These are phyloP conservation scores for Thraustotheca clavata DNA, from an alignment of 352 stramenopile genomes.

Conservation along the genomic window DNA sequence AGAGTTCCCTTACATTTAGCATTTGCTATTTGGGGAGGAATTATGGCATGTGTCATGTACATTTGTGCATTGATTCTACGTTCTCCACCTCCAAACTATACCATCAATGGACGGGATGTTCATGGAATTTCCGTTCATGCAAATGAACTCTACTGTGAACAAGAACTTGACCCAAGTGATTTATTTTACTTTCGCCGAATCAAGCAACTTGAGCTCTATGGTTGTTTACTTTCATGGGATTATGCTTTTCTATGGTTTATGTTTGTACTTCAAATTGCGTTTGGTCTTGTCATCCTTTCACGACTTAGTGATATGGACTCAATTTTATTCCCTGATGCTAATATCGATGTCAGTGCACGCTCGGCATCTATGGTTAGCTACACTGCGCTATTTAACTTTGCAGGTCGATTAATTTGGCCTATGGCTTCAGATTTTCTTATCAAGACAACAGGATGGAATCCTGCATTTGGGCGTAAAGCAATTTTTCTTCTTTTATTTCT, in stretches of 20 bases:
- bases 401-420: constrained; percentile 34
- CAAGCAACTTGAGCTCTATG: constrained; percentile 34
- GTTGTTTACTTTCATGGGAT: constrained; percentile 43
- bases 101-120: constrained; percentile 42
- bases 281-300: constrained; percentile 53
- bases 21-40: constrained; percentile 31
- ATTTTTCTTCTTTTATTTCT: constrained; percentile 54
- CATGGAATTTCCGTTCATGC: constrained; percentile 39
- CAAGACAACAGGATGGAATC: constrained; percentile 34
- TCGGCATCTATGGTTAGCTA: constrained; percentile 36
- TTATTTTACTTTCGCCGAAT: constrained; percentile 36
- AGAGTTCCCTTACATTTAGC: constrained; percentile 34
- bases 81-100: constrained; percentile 37
- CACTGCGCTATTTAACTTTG: constrained; percentile 50
- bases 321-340: constrained; percentile 34
- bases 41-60: constrained; percentile 36
- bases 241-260: constrained; percentile 61
- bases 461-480: constrained; percentile 33
- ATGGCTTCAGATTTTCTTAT: constrained; percentile 36
- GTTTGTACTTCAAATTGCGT: constrained; percentile 57
- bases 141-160: constrained; percentile 7
- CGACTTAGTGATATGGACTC: constrained; percentile 46
- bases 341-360: too few species aligned
- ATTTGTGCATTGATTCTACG: constrained; percentile 38
- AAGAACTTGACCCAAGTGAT: too few species aligned